phyloP scores from a whole-genome alignment of 345 rosid species.

The Boechera divaricarpa region DNA sequence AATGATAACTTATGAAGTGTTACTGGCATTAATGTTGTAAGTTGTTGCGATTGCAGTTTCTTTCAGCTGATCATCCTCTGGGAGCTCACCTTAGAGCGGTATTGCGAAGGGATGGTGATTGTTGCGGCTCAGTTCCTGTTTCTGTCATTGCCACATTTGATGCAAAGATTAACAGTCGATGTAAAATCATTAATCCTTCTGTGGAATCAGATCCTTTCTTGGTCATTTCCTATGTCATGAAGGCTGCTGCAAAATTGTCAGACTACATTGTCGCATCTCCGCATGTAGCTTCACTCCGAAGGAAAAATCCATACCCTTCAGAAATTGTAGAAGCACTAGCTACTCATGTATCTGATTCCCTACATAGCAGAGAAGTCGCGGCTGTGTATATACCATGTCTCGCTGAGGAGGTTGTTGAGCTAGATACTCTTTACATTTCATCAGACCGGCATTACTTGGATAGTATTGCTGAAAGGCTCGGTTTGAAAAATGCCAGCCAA shows the following conservation, averaged over 20 bases:
- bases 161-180: constrained; percentile 62
- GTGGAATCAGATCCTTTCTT: constrained; percentile 67
- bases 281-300: constrained; percentile 57
- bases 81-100: constrained; percentile 83
- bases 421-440: constrained; percentile 53
- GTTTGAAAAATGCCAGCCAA: constrained; percentile 63
- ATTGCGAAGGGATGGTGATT: constrained; percentile 65
- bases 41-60: constrained; percentile 59
- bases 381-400: constrained; percentile 64
- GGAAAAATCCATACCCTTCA: constrained; percentile 59
- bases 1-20: constrained; percentile 4
- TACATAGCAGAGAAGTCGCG: constrained; percentile 38
- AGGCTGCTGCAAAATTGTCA: constrained; percentile 67
- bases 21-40: constrained; percentile 22
- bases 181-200: constrained; percentile 68
- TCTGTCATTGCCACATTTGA: constrained; percentile 76
- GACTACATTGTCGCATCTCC: constrained; percentile 52
- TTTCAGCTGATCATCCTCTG: constrained; percentile 68
- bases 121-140: constrained; percentile 69
- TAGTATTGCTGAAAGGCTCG: constrained; percentile 66
- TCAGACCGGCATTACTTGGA: constrained; percentile 71
- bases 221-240: constrained; percentile 59
- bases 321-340: constrained; percentile 51
- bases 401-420: constrained; percentile 52
- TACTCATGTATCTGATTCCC: constrained; percentile 48